phyloP scores from a whole-genome alignment of 768 basidiomycete genomes.

The Lactarius quietus region DNA sequence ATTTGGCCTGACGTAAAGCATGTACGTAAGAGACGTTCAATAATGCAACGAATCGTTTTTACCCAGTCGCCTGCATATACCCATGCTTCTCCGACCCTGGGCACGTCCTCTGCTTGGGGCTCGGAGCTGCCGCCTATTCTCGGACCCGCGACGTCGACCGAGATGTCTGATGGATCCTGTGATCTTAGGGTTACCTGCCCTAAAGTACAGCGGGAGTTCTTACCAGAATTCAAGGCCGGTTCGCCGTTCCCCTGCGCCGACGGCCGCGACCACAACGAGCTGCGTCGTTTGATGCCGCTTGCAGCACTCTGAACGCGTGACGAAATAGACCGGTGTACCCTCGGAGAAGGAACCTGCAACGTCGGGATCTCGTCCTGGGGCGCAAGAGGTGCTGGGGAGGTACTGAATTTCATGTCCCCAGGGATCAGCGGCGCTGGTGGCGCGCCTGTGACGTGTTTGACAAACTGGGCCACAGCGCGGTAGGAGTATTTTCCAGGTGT shows the following conservation, averaged over 20 bases:
- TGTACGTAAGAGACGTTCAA: background rate
- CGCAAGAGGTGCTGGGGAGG: background rate
- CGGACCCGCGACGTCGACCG: slow-evolving; percentile 28
- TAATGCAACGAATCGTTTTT: background rate
- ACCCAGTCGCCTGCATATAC: slow-evolving; percentile 55
- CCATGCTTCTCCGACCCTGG: slow-evolving; percentile 55
- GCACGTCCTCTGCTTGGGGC: slow-evolving; percentile 21
- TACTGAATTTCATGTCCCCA: background rate
- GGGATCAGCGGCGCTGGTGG: slow-evolving; percentile 11
- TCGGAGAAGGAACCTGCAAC: background rate
- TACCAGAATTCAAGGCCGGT: background rate
- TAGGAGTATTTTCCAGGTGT: slow-evolving; percentile 79
- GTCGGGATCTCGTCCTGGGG: background rate
- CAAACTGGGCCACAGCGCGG: slow-evolving; percentile 70
- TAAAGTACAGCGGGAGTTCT: background rate
- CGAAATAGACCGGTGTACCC: slow-evolving; percentile 2
- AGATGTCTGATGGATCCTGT: slow-evolving; percentile 12
- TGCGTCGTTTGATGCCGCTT: slow-evolving; percentile 4
- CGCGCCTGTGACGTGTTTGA: slow-evolving; percentile 60
- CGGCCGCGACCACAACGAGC: slow-evolving; percentile 1
- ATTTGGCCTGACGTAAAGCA: slow-evolving; percentile 29
- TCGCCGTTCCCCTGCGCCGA: background rate
- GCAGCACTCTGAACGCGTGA: slow-evolving; percentile 9
- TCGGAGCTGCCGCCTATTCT: slow-evolving; percentile 20
- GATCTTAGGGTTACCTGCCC: slow-evolving; percentile 7